phyloP scores from a whole-genome alignment of 306 rosid species.

The Ammopiptanthus mongolicus region DNA sequence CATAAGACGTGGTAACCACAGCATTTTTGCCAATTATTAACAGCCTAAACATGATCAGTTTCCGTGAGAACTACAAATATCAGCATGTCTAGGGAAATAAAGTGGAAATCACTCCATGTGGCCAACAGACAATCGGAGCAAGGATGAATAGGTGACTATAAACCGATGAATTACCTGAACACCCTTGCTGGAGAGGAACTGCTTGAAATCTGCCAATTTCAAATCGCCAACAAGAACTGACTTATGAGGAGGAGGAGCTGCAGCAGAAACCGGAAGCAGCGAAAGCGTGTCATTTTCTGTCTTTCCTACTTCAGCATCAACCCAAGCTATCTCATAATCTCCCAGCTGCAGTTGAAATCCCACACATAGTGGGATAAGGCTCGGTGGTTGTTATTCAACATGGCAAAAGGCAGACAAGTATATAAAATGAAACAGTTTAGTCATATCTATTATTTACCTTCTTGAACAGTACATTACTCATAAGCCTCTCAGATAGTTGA shows the following conservation, averaged over 20 bases:
- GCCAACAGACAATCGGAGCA: not conserved
- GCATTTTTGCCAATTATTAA: not conserved
- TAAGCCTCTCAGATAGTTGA: slow-evolving; percentile 87
- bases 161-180: slow-evolving; percentile 57
- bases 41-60: not conserved
- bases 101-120: not conserved
- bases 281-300: slow-evolving; percentile 55
- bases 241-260: slow-evolving; percentile 69
- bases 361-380: not conserved
- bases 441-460: slow-evolving; percentile 48
- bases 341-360: slow-evolving; percentile 56
- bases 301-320: slow-evolving; percentile 79
- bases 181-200: slow-evolving; percentile 84
- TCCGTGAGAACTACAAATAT: not conserved
- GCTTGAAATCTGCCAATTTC: slow-evolving; percentile 91
- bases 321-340: slow-evolving; percentile 92
- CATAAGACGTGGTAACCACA: not conserved
- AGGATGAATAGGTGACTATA: not conserved
- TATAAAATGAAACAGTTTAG: not conserved
- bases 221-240: slow-evolving; percentile 91
- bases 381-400: not conserved
- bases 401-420: not conserved
- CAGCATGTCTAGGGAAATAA: not conserved
- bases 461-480: slow-evolving; percentile 86
- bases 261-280: slow-evolving; percentile 61